phyloP scores from a whole-genome alignment of 2,329 filamentous ascomycete species.

The Ophiocordyceps polyrhachis-furcata region DNA sequence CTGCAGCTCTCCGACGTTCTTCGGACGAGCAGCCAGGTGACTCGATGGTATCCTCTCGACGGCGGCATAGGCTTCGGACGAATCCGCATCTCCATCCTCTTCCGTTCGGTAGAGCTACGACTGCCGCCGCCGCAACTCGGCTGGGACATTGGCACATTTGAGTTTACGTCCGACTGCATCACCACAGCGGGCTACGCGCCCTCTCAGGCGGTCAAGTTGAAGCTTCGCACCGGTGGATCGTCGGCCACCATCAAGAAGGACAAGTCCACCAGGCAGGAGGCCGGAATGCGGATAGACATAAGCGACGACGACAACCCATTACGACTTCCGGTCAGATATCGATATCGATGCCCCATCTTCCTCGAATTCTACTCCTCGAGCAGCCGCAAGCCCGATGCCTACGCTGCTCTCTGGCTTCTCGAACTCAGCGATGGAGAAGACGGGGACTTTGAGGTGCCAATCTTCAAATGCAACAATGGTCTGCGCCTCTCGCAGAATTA shows the following conservation, averaged over 20 bases:
- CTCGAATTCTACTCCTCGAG: slow-evolving; percentile 59
- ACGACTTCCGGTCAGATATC: slow-evolving; percentile 68
- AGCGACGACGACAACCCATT: slow-evolving; percentile 43
- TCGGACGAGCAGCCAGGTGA: slow-evolving; percentile 43
- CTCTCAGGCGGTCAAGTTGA: slow-evolving; percentile 31
- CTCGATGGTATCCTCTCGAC: slow-evolving; percentile 45
- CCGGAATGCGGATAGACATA: slow-evolving; percentile 35
- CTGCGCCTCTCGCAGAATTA: slow-evolving; percentile 77
- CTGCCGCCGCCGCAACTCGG: slow-evolving; percentile 39
- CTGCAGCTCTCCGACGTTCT: slow-evolving; percentile 45
- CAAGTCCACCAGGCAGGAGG: slow-evolving; percentile 41
- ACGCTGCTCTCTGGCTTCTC: slow-evolving; percentile 41
- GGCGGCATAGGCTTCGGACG: slow-evolving; percentile 56
- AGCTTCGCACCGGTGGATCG: slow-evolving; percentile 69
- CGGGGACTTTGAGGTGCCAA: slow-evolving; percentile 33
- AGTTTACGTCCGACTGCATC: slow-evolving; percentile 34
- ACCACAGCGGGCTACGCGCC: slow-evolving; percentile 25
- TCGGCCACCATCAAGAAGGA: slow-evolving; percentile 49
- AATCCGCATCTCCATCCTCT: slow-evolving; percentile 51
- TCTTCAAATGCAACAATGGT: slow-evolving; percentile 44
- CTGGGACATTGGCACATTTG: slow-evolving; percentile 55
- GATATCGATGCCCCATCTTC: slow-evolving; percentile 77
- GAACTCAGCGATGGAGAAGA: slow-evolving; percentile 55
- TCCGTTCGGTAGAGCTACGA: slow-evolving; percentile 48
- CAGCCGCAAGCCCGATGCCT: slow-evolving; percentile 35